Evolutionary conservation across 2,329 filamentous ascomycete species (phyloP).

Genomic region (Lecanicillium sp.): DNA sequence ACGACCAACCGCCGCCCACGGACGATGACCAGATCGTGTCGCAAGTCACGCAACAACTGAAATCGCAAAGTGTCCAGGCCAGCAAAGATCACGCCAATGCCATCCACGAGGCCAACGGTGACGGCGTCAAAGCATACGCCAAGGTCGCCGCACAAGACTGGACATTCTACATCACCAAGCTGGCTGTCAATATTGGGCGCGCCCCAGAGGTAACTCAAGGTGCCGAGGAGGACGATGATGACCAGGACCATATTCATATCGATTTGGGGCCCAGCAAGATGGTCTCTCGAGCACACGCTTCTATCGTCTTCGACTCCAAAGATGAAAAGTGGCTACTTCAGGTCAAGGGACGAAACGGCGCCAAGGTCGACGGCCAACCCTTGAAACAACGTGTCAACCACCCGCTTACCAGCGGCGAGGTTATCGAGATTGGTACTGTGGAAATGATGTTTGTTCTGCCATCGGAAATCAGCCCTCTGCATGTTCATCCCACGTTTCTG

Average conservation of each 20-base stretch:
- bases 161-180: constrained; percentile 75
- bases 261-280: constrained; percentile 82
- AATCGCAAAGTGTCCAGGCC: constrained; percentile 48
- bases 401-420: constrained; percentile 74
- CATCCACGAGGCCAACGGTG: constrained; percentile 55
- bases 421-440: constrained; percentile 84
- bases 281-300: constrained; percentile 70
- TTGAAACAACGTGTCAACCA: constrained; percentile 62
- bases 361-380: constrained; percentile 70
- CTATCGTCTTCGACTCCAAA: constrained; percentile 65
- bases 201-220: constrained; percentile 46
- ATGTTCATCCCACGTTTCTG: constrained; percentile 63
- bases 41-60: constrained; percentile 48
- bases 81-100: constrained; percentile 58
- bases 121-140: constrained; percentile 67
- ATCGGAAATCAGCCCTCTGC: constrained; percentile 57
- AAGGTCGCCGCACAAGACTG: constrained; percentile 77
- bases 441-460: constrained; percentile 99
- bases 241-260: constrained; percentile 64
- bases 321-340: constrained; percentile 73
- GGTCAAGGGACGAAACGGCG: constrained; percentile 86
- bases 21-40: constrained; percentile 53
- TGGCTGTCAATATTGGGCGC: constrained; percentile 71
- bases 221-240: constrained; percentile 38
- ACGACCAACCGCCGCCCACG: constrained; percentile 32